These are phyloP conservation scores for Trifolium subterraneum DNA, from an alignment of 306 rosid genomes.

Conservation along the genomic window DNA sequence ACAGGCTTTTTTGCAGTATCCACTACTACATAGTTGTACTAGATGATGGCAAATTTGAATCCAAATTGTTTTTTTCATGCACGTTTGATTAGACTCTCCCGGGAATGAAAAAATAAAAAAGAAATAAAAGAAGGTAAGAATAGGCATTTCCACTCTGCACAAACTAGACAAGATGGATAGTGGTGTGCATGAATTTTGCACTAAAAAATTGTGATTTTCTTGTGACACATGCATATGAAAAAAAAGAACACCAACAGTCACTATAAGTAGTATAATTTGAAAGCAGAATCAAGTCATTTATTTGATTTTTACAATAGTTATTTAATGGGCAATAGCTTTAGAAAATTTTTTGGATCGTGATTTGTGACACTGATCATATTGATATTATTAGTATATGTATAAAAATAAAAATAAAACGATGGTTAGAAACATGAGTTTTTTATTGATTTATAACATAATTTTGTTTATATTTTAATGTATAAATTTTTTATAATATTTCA, in stretches of 20 bases:
- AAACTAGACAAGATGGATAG: conserved; percentile 33
- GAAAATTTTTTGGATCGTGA: no score
- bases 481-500: no score
- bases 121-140: conserved; percentile 19
- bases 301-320: no score
- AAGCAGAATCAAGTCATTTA: neutral
- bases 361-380: no score
- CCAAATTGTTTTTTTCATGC: conserved; percentile 24
- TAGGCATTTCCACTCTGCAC: conserved; percentile 41
- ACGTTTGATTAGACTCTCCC: conserved; percentile 43
- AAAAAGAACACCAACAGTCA: conserved; percentile 24
- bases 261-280: conserved; percentile 23
- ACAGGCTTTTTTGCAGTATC: conserved; percentile 55
- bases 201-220: conserved; percentile 28
- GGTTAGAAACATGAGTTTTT: no score
- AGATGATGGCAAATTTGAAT: conserved; percentile 48
- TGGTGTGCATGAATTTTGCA: conserved; percentile 44
- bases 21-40: conserved; percentile 42
- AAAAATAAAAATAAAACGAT: no score
- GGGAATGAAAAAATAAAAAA: neutral
- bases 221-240: conserved; percentile 2
- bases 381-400: no score
- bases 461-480: no score
- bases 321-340: no score
- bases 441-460: no score